Evolutionary conservation across 768 basidiomycete species (phyloP), one percentile per base, ranked within the genome.

Genomic region (Rossbeevera mucosa): DNA sequence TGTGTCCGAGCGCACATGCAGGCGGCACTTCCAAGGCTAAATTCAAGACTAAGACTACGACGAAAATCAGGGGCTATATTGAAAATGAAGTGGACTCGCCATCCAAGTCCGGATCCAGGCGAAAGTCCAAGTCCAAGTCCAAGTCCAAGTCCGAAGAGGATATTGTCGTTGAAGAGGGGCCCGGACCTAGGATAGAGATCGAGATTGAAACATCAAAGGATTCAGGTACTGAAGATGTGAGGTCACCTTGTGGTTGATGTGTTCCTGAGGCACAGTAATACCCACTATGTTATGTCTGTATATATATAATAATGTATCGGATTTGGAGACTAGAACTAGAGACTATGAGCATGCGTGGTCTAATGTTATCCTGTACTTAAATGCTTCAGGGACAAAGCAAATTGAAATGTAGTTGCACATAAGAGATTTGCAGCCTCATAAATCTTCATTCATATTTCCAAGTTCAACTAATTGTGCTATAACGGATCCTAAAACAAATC

Each of bases 1-100:
- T 87, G 0, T 91, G 88, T 61, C 88, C 89, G 0, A 89, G 88
- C 50, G 85, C 81, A 5, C 68, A 9, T n/a, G 33, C 36, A 38
- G 36, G 67, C 61, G 59, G 31, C 50, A 58, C n/a, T n/a, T 50
- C 48, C 2, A 25, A 51, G 44, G 28, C 21, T 2, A 38, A 48
- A 8, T 29, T 44, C 16, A 70, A 71, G 53, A 47, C 78, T 11
- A 66, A 75, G 56, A 70, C 79, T 0, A 63, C 62, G 29, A 44
- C 77, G 0, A 77, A 77, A 25, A 26, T 22, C 18, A 41, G 43
- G 21, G 20, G 18, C 9, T n/a, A n/a, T n/a, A n/a, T n/a, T n/a
- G 48, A 26, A 6, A 28, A 7, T 7, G 28, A 51, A 14, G 48
- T 26, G 30, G 13, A 7, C n/a, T 18, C 36, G 36, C 18, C 36